phyloP scores from a whole-genome alignment of 371 early-diverging fungal species.

The Mortierella sp. region DNA sequence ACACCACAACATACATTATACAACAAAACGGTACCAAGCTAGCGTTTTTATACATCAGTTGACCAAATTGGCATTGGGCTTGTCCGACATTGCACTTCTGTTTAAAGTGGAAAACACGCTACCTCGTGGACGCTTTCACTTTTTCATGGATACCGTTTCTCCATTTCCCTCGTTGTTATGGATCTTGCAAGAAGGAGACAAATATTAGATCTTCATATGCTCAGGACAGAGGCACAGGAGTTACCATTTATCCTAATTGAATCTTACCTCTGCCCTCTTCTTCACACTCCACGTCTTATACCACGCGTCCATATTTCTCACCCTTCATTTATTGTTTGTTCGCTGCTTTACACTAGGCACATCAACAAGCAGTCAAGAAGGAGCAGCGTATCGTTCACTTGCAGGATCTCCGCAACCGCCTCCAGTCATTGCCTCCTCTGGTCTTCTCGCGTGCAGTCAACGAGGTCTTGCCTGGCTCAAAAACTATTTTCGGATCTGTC shows the following conservation, averaged over 20 bases:
- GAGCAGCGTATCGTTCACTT: conserved; percentile 51
- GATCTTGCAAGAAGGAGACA: background rate
- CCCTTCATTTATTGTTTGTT: background rate
- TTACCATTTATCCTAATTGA: conserved; percentile 5
- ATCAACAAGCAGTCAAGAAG: conserved; percentile 48
- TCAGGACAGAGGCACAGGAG: background rate
- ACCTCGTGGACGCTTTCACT: background rate
- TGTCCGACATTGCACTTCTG: conserved; percentile 8
- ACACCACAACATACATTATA: too few relatives aligned
- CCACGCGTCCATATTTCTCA: background rate
- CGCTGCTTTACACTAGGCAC: conserved; percentile 12
- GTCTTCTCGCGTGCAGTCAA: conserved; percentile 57
- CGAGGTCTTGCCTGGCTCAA: conserved; percentile 55
- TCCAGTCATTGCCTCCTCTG: conserved; percentile 42
- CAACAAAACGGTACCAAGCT: background rate
- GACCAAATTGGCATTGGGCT: background rate
- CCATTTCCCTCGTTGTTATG: background rate
- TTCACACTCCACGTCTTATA: background rate
- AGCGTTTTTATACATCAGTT: background rate
- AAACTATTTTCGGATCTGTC: conserved; percentile 55
- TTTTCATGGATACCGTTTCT: background rate
- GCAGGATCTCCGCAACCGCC: conserved; percentile 40
- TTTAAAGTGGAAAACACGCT: background rate
- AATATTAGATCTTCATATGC: background rate
- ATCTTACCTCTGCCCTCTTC: background rate